These are phyloP conservation scores for Lasiodiplodia gonubiensis DNA, from an alignment of 2,329 filamentous ascomycete genomes.

Conservation along the genomic window DNA sequence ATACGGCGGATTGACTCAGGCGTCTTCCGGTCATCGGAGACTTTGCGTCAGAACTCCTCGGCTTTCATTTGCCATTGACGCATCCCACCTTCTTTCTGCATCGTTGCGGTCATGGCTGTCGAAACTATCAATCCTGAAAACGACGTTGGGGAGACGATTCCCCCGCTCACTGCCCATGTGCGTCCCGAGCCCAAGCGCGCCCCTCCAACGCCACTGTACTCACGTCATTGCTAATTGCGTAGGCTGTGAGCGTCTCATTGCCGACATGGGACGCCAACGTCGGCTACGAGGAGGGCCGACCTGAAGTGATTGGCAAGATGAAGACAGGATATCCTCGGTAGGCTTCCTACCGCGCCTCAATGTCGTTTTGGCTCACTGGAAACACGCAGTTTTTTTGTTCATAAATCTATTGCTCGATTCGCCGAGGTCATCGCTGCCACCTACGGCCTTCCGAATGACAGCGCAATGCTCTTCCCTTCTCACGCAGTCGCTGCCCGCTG, in stretches of 20 bases:
- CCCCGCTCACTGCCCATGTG: slow-evolving; percentile 48
- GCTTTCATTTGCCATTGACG: slow-evolving; percentile 4
- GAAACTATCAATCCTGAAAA: slow-evolving; percentile 39
- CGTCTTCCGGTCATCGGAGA: slow-evolving; percentile 25
- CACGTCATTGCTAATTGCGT: slow-evolving; percentile 33
- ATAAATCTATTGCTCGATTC: slow-evolving; percentile 79
- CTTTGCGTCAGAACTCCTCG: slow-evolving; percentile 26
- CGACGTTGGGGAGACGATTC: slow-evolving; percentile 47
- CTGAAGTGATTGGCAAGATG: slow-evolving; percentile 86
- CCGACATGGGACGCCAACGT: slow-evolving; percentile 92
- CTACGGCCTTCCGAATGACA: slow-evolving; percentile 66
- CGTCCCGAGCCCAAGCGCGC: slow-evolving; percentile 33
- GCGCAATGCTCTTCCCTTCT: slow-evolving; percentile 85
- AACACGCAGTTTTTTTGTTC: slow-evolving; percentile 79
- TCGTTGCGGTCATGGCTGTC: slow-evolving; percentile 33
- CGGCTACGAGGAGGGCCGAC: slow-evolving; percentile 89
- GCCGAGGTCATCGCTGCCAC: slow-evolving; percentile 69
- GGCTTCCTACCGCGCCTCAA: slow-evolving; percentile 29
- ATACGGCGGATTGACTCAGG: slow-evolving; percentile 23
- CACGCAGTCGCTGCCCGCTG: slow-evolving; percentile 72
- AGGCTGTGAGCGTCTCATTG: slow-evolving; percentile 96
- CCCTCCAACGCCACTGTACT: neutral
- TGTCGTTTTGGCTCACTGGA: neutral
- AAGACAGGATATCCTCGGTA: slow-evolving; percentile 88
- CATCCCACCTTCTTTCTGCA: slow-evolving; percentile 19